Percentiles rank a stretch among this genome's conserved stretches.
These are phyloP conservation scores for Schizosaccharomyces octosporus DNA, from an alignment of 805 yeast genomes.

Conservation along the genomic window DNA sequence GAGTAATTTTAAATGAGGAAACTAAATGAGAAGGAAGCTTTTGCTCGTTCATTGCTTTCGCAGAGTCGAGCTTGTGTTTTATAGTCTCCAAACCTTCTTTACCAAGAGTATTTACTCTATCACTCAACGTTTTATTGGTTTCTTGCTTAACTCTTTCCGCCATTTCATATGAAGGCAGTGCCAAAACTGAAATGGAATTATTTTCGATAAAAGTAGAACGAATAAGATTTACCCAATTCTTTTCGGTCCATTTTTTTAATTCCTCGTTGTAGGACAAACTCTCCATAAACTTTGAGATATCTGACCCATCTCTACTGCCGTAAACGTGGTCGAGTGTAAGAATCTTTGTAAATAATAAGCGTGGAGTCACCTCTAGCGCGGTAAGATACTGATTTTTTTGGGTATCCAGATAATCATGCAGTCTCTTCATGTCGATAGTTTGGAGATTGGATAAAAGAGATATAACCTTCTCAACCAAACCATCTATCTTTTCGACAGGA, in stretches of 20 bases:
- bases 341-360: slow-evolving; percentile 10
- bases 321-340: slow-evolving; percentile 31
- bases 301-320: slow-evolving; percentile 38
- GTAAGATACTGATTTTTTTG: slow-evolving; percentile 28
- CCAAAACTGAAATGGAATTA: slow-evolving; percentile 39
- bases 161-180: slow-evolving; percentile 41
- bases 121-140: slow-evolving; percentile 23
- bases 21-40: slow-evolving; percentile 52
- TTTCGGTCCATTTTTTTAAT: slow-evolving; percentile 33
- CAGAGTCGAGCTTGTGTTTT: slow-evolving; percentile 28
- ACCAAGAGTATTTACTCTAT: slow-evolving; percentile 30
- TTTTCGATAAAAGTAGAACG: slow-evolving; percentile 31
- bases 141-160: slow-evolving; percentile 29
- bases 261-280: slow-evolving; percentile 34
- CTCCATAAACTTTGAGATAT: slow-evolving; percentile 30
- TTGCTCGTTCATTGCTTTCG: slow-evolving; percentile 42
- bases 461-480: slow-evolving; percentile 28
- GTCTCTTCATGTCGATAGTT: slow-evolving; percentile 35
- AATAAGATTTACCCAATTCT: slow-evolving; percentile 42
- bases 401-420: slow-evolving; percentile 45
- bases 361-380: slow-evolving; percentile 11
- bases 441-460: slow-evolving; percentile 30
- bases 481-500: slow-evolving; percentile 36
- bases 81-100: slow-evolving; percentile 32
- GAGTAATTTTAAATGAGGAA: slow-evolving; percentile 39